Evolutionary conservation across 805 yeast species (phyloP).

Genomic region (Candida takata): DNA sequence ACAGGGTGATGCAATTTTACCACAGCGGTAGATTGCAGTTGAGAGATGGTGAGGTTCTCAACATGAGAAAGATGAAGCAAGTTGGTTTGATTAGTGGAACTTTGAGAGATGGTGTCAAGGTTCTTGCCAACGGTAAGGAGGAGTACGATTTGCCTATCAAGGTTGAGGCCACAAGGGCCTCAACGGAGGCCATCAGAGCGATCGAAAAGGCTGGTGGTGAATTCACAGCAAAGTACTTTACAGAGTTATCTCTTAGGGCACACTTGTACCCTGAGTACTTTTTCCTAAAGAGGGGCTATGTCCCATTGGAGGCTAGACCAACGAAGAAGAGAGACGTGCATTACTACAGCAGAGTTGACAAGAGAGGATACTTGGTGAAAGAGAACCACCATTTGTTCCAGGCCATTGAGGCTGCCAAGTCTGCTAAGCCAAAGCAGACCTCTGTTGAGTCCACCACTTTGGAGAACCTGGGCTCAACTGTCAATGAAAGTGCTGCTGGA

Average conservation of each 20-base stretch:
- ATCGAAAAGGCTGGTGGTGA: conserved; percentile 71
- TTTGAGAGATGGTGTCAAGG: conserved; percentile 71
- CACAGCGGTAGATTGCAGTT: conserved; percentile 57
- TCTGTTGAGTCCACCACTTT: conserved; percentile 5
- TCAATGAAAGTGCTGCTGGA: conserved; percentile 19
- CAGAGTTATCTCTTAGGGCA: conserved; percentile 60
- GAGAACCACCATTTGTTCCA: conserved; percentile 24
- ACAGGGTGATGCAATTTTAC: conserved; percentile 64
- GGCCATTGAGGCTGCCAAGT: conserved; percentile 18
- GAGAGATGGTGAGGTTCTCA: conserved; percentile 53
- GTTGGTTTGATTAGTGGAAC: conserved; percentile 67
- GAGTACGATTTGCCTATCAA: conserved; percentile 50
- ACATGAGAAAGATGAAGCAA: conserved; percentile 71
- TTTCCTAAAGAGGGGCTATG: conserved; percentile 60
- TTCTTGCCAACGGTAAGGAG: conserved; percentile 62
- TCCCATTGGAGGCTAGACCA: conserved; percentile 85
- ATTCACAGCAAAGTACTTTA: conserved; percentile 66
- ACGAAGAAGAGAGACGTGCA: conserved; percentile 72
- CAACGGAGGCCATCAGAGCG: conserved; percentile 61
- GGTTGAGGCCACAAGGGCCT: conserved; percentile 79
- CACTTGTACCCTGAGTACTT: conserved; percentile 72
- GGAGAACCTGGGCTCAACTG: conserved; percentile 9
- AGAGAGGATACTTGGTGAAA: conserved; percentile 67
- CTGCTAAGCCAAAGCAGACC: conserved; percentile 6
- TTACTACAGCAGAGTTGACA: conserved; percentile 62